These are phyloP conservation scores for Zalerion maritima DNA, from an alignment of 495 filamentous ascomycete species.

Conservation along the genomic window DNA sequence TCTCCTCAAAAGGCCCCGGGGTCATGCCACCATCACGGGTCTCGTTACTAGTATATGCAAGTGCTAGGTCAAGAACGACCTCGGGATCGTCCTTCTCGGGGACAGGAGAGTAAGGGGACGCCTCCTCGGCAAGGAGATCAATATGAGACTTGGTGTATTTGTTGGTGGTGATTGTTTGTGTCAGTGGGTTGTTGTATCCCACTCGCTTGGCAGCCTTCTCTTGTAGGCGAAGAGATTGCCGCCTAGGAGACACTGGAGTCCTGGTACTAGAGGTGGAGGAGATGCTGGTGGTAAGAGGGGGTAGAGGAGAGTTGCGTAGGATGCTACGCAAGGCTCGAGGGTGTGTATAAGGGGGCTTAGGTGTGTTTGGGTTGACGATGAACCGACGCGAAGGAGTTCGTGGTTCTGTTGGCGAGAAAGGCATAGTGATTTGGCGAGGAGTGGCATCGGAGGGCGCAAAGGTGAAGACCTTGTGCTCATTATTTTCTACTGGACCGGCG, in stretches of 20 bases:
- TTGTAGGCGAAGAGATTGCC: conserved; percentile 33
- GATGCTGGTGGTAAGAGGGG: too few relatives aligned
- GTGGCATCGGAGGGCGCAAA: conserved; percentile 17
- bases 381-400: conserved; percentile 21
- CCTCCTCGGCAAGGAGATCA: conserved; percentile 36
- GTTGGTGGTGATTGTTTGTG: conserved; percentile 39
- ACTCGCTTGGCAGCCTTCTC: conserved; percentile 31
- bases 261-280: conserved; percentile 21
- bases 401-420: conserved; percentile 17
- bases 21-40: conserved; percentile 40
- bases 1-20: conserved; percentile 42
- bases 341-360: conserved; percentile 44
- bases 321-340: conserved; percentile 56
- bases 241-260: conserved; percentile 30
- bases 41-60: conserved; percentile 32
- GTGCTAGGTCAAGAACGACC: conserved; percentile 26
- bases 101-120: conserved; percentile 30
- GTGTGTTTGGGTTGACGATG: conserved; percentile 14
- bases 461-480: conserved; percentile 20
- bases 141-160: conserved; percentile 41
- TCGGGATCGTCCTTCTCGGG: conserved; percentile 17
- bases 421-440: conserved; percentile 1
- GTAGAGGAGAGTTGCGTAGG: conserved; percentile 59
- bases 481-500: conserved; percentile 25
- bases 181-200: conserved; percentile 39